Base-by-base conservation (phyloP, 768 basidiomycete species). In the Phallus indusiatus region DNA sequence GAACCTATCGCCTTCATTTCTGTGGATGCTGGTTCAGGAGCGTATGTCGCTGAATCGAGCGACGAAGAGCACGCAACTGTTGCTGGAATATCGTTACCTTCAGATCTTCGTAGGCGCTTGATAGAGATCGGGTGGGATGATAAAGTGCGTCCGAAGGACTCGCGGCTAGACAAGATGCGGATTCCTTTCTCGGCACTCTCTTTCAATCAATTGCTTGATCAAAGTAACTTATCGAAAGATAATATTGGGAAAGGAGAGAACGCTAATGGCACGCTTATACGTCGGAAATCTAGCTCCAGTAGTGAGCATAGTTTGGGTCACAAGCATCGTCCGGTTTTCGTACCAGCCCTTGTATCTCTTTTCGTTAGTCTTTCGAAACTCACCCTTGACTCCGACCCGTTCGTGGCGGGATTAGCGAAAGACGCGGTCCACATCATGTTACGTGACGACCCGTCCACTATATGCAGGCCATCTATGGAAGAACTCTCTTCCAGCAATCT, bases 111-210 rank as follows among this genome's bases (percentile, higher is more conserved):
- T 55, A 81, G 81, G 61, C 80, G 82, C 47, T 73, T 91, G 17
- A 78, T 81, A 0, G 86, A 90, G 60, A 83, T 91, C 53, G 88
- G 87, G 14, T 91, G 87, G 86, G 78, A 76, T 5, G 77, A 84
- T 42, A 83, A 86, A 33, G 78, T 82, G 56, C 73, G 71, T 2
- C 69, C 77, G 10, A 72, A 77, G 9, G 82, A 88, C 64, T 79
- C 79, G 55, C 76, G 79, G 59, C 73, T 76, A 24, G 79, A 83
- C 64, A 77, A 82, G 77, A 76, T 81, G 60, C 75, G 73, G 65
- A 84, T 81, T 4, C 88, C 88, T 1, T 76, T 90, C 62, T 82
- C 85, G 4, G 73, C 87, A 16, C 70, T 89, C 0, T 83, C 88
- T 0, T 74, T 73, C 1, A 70, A 75, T 36, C 80, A 84, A 60